Base-by-base conservation (phyloP, 202 grass and related monocot species). In the Zoysia matrella region DNA sequence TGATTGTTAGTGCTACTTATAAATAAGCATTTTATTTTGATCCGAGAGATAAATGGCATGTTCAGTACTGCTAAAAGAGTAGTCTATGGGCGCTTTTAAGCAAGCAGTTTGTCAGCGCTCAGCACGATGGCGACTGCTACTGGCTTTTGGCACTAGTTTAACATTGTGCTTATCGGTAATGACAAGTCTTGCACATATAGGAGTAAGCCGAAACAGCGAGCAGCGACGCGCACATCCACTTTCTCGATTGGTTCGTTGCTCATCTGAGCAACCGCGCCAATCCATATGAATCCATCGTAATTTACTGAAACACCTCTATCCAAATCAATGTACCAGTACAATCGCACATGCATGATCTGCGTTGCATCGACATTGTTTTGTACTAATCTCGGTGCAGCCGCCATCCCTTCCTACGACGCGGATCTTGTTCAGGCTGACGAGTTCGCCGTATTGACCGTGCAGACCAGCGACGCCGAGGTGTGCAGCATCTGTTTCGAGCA, bases 401-500 rank as follows among this genome's bases (percentile, higher is more conserved):
- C 61, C 7, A n/a, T 30, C 57, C 12, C 41, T 73, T 57, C 54
- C 68, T 58, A 30, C 22, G 18, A 49, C 75, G 1, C 2, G 0
- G 10, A 9, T 18, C 16, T 72, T 1, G 0, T 1, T 63, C 80
- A 99, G 96, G 83, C 22, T 45, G 69, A 22, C 22, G 22, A 22
- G 22, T 22, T 22, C 22, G 22, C 22, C 22, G 22, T 22, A 22
- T 22, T 22, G 22, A 22, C 22, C 22, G 22, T 22, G 22, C 22
- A 22, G 22, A 22, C 22, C 22, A 91, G 80, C 3, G 92, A 95
- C 14, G 6, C 83, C 0, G 93, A 96, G 71, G 83, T 99, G 7
- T 99, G 96, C 74, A 90, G 90, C 87, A 99, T 99, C 75, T 99
- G 96, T 80, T 99, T 99, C 68, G 92, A 99, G 64, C 86, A 89